Evolutionary conservation across 106 monocot species (phyloP).

Genomic region (Agapanthus africanus): DNA sequence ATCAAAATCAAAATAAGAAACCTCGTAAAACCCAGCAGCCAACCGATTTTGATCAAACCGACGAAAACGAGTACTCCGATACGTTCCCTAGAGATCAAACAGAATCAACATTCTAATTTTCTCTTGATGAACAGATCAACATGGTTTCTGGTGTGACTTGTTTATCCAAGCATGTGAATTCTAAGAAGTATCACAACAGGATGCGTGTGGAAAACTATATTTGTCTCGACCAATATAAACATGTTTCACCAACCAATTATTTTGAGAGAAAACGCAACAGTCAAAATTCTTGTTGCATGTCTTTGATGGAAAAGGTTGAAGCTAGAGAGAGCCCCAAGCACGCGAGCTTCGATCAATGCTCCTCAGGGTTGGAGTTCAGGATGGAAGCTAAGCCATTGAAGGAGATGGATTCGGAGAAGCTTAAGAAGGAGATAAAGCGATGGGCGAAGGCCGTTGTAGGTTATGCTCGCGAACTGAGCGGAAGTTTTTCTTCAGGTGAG

Average conservation of each 20-base stretch:
- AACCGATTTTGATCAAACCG: too few species aligned
- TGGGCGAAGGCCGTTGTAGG: constrained; percentile 52
- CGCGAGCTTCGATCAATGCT: constrained; percentile 9
- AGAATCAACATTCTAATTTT: too few species aligned
- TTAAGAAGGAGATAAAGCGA: constrained; percentile 49
- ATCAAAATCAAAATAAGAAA: too few species aligned
- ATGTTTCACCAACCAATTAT: background rate
- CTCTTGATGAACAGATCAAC: constrained; percentile 10
- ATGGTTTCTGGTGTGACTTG: background rate
- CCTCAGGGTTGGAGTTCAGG: constrained; percentile 26
- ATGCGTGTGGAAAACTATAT: constrained; percentile 10
- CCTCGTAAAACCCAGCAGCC: too few species aligned
- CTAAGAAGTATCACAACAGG: constrained; percentile 10
- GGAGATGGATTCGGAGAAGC: constrained; percentile 38
- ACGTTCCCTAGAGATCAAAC: too few species aligned
- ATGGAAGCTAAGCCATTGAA: constrained; percentile 28
- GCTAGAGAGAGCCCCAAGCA: background rate
- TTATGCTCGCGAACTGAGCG: constrained; percentile 34
- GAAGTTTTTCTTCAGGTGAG: constrained; percentile 11
- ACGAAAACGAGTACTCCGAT: too few species aligned
- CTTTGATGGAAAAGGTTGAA: background rate
- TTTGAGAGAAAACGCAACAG: background rate
- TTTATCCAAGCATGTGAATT: constrained; percentile 3
- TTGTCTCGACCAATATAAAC: background rate
- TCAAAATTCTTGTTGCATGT: background rate